Evolutionary conservation across 345 rosid species (phyloP), one percentile per base, ranked within the genome.

Genomic region (Triadica sebifera): DNA sequence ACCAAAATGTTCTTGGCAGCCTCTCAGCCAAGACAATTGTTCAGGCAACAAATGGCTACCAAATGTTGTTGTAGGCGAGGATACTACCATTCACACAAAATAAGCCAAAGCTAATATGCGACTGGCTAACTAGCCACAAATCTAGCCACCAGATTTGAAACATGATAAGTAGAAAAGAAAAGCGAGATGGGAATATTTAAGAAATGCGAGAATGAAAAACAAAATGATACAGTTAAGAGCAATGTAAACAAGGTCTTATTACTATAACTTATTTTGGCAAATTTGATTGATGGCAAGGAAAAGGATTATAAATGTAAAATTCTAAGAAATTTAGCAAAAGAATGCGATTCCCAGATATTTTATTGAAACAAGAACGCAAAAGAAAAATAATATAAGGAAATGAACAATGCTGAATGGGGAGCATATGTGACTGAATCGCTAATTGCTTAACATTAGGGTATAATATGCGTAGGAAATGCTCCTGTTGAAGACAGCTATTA

Each of bases 1-100:
- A n/a, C n/a, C n/a, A 49, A 47, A 59, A 62, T 67, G 71, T 66
- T 13, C 67, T 55, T 50, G 66, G 69, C 67, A 58, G 63, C 65
- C 49, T 3, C 47, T 1, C 47, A 51, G 70, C 29, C 75, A 78
- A 49, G 34, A 52, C 12, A 56, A 16, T 9, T 22, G 4, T 0
- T 55, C 29, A 25, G 62, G 46, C 70, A 51, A 47, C n/a, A 64
- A 34, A 61, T 25, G 76, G 34, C 78, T n/a, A 55, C 3, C 74
- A 75, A 39, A 49, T 45, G 24, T 61, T 39, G 52, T 25, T 66
- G 29, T 80, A 72, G 75, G 82, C 77, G 75, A 72, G 71, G 78
- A 63, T 67, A 69, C 79, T 69, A 73, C 81, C 80, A 79, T 58
- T 77, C 77, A 67, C 81, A 74, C 78, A 65, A 8, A 2, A 6